phyloP scores from a whole-genome alignment of 2,329 filamentous ascomycete genomes.

The Colletotrichum sp. region DNA sequence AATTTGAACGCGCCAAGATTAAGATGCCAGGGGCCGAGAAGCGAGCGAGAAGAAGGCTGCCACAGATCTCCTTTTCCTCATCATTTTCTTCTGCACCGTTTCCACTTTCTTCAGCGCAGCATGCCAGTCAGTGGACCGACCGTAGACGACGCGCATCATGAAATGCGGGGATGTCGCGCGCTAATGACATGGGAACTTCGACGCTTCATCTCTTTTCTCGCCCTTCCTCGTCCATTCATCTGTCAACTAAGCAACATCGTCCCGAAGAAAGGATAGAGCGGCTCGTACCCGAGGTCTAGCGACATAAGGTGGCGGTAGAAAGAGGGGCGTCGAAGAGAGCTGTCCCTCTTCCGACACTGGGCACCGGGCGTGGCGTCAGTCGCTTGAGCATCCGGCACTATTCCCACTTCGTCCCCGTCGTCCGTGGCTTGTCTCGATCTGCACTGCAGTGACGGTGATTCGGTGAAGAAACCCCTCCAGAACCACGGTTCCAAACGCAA shows the following conservation, averaged over 20 bases:
- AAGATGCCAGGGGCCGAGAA: not conserved
- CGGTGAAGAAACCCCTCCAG: not conserved
- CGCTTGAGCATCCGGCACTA: not conserved
- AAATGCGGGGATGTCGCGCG: not conserved
- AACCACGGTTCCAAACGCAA: not conserved
- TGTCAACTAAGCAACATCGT: not conserved
- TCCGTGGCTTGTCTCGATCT: not conserved
- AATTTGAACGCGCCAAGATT: not conserved
- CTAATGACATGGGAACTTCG: not conserved
- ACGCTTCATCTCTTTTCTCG: not conserved
- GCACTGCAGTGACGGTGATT: not conserved
- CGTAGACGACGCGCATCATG: not conserved
- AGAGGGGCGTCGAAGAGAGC: not conserved
- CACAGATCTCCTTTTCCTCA: not conserved
- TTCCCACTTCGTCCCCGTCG: not conserved
- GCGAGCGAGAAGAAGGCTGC: not conserved
- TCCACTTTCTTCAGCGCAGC: not conserved
- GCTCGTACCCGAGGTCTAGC: not conserved
- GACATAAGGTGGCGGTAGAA: not conserved
- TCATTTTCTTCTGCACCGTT: not conserved
- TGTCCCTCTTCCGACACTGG: not conserved
- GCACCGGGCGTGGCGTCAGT: not conserved
- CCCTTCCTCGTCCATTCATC: not conserved
- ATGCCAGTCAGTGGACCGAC: not conserved
- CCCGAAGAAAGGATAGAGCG: not conserved